These are phyloP conservation scores for Umbellularia californica DNA, from an alignment of 164 flowering plant species.

Conservation along the genomic window DNA sequence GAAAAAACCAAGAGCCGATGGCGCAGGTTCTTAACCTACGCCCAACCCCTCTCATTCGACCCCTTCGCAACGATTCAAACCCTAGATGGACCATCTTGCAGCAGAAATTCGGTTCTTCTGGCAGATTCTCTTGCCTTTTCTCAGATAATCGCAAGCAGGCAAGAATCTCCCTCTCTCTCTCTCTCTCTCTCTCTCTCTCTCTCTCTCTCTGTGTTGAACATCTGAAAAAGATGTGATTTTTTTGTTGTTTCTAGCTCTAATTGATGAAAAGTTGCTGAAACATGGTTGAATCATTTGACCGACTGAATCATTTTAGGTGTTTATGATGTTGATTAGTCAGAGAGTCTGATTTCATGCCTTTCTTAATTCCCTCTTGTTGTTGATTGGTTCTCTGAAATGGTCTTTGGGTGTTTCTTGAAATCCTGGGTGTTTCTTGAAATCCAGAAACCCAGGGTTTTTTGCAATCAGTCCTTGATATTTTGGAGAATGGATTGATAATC, in stretches of 20 bases:
- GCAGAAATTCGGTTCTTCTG: background rate
- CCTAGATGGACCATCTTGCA: background rate
- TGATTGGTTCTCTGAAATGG: background rate
- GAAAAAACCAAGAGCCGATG: background rate
- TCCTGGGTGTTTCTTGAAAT: too few relatives aligned
- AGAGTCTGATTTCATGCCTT: background rate
- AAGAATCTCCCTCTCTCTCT: background rate
- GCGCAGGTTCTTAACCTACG: conserved; percentile 1
- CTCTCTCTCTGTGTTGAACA: background rate
- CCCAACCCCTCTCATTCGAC: background rate
- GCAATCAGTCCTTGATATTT: too few relatives aligned
- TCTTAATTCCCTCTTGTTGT: background rate
- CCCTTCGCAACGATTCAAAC: background rate
- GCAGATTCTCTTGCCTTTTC: conserved; percentile 7
- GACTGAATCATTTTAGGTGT: too few relatives aligned
- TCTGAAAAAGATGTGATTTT: background rate
- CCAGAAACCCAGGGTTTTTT: too few relatives aligned
- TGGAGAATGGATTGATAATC: too few relatives aligned
- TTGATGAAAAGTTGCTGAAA: background rate
- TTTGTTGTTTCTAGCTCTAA: too few relatives aligned
- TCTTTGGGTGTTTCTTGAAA: too few relatives aligned
- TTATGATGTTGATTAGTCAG: too few relatives aligned
- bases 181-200: background rate
- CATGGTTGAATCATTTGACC: background rate
- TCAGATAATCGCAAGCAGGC: conserved; percentile 1